These are phyloP conservation scores for Coemansia sp. DNA, from an alignment of 192 early-diverging fungal genomes.

Conservation along the genomic window DNA sequence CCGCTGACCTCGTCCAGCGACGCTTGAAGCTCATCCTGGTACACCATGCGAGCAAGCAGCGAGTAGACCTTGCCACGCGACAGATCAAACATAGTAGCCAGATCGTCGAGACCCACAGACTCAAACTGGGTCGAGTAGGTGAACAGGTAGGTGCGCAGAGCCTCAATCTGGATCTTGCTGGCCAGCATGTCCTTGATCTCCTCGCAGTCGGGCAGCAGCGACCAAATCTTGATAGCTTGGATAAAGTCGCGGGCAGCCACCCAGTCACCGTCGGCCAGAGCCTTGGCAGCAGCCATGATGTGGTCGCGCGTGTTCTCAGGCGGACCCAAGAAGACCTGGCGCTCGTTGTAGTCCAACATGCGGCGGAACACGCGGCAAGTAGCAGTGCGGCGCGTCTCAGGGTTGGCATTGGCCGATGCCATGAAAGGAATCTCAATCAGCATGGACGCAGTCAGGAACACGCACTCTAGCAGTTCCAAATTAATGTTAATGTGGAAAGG, in stretches of 20 bases:
- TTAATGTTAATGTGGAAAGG: conserved; percentile 99
- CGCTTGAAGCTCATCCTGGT: conserved; percentile 86
- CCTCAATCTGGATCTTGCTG: conserved; percentile 92
- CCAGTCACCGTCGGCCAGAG: conserved; percentile 93
- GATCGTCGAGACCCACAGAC: conserved; percentile 77
- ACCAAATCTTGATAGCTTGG: conserved; percentile 94
- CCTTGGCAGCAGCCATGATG: conserved; percentile 95
- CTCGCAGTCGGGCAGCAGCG: conserved; percentile 74
- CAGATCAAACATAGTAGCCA: conserved; percentile 88
- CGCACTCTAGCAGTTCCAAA: conserved; percentile 95
- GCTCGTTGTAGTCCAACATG: conserved; percentile 92
- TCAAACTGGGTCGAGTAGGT: conserved; percentile 89
- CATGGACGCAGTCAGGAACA: conserved; percentile 94
- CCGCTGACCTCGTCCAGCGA: conserved; percentile 82
- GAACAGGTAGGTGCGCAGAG: conserved; percentile 94
- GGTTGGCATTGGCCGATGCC: conserved; percentile 68
- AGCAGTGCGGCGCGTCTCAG: conserved; percentile 66
- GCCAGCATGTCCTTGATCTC: conserved; percentile 90
- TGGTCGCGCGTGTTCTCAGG: conserved; percentile 99
- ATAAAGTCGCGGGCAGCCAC: conserved; percentile 81
- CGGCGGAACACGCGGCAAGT: conserved; percentile 91
- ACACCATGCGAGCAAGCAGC: conserved; percentile 92
- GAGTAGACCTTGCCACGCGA: conserved; percentile 62
- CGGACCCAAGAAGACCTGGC: conserved; percentile 94
- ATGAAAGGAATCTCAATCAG: conserved; percentile 96